These are phyloP conservation scores for Limnanthes douglasii DNA, from an alignment of 345 rosid genomes.

Conservation along the genomic window DNA sequence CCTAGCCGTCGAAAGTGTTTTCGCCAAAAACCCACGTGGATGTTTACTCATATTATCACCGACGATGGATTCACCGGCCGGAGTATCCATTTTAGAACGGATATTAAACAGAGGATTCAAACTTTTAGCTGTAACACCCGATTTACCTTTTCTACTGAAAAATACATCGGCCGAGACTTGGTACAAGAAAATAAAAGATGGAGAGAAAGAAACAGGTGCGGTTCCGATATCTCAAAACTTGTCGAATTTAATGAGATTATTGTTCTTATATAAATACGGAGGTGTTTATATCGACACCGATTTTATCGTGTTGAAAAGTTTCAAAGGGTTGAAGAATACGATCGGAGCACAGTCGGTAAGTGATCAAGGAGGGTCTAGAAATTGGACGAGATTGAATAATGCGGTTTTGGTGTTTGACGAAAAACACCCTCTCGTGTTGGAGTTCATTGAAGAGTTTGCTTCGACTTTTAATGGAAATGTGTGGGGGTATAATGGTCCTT, in stretches of 20 bases:
- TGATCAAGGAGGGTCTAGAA: constrained; percentile 14
- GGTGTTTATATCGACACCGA: constrained; percentile 67
- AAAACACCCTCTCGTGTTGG: constrained; percentile 34
- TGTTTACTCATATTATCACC: constrained; percentile 46
- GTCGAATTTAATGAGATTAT: constrained; percentile 45
- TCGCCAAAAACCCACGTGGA: constrained; percentile 33
- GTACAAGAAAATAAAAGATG: constrained; percentile 32
- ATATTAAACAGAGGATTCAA: constrained; percentile 23
- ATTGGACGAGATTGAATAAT: constrained; percentile 53
- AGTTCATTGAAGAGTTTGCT: constrained; percentile 47
- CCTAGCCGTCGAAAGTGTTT: constrained; percentile 30
- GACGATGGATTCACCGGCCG: constrained; percentile 32
- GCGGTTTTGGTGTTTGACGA: constrained; percentile 45
- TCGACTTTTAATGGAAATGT: constrained; percentile 46
- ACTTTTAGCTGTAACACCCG: constrained; percentile 34
- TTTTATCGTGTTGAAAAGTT: constrained; percentile 41
- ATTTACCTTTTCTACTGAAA: constrained; percentile 31
- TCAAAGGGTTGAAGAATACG: constrained; percentile 29
- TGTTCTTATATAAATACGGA: constrained; percentile 41
- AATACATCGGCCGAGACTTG: constrained; percentile 43
- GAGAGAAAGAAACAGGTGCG: constrained; percentile 37
- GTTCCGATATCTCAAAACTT: constrained; percentile 43
- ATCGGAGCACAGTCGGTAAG: constrained; percentile 47
- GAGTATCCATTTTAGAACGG: constrained; percentile 29
- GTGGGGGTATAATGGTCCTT: constrained; percentile 80